Evolutionary conservation across 805 yeast genomes (phyloP).

Genomic region (Pichia heedii): DNA sequence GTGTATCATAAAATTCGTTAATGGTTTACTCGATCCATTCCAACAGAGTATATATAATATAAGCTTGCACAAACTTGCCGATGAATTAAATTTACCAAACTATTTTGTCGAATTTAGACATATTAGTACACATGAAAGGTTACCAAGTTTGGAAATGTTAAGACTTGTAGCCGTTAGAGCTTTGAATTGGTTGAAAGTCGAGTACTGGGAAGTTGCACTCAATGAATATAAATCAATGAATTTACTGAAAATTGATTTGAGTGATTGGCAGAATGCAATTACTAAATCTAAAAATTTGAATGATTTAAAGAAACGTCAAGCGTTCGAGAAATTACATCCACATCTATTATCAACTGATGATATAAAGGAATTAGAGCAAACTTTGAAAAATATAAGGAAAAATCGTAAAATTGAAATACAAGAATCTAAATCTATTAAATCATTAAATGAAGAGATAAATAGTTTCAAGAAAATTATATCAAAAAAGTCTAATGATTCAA

Average conservation of each 20-base stretch:
- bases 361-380: slow-evolving; percentile 19
- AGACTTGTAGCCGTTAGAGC: slow-evolving; percentile 53
- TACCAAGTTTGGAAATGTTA: slow-evolving; percentile 67
- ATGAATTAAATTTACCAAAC: slow-evolving; percentile 57
- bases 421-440: slow-evolving; percentile 36
- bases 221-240: slow-evolving; percentile 7
- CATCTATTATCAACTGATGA: not conserved
- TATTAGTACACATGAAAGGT: slow-evolving; percentile 78
- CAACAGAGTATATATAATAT: slow-evolving; percentile 75
- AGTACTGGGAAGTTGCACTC: slow-evolving; percentile 56
- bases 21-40: slow-evolving; percentile 79
- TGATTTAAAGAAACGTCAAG: not conserved
- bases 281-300: not conserved
- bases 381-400: slow-evolving; percentile 41
- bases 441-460: slow-evolving; percentile 17
- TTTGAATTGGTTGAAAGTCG: slow-evolving; percentile 60
- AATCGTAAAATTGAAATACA: slow-evolving; percentile 35
- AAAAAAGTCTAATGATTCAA: slow-evolving; percentile 5
- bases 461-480: not conserved
- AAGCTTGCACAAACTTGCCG: slow-evolving; percentile 71
- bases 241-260: not conserved
- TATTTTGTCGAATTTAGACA: slow-evolving; percentile 87
- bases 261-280: slow-evolving; percentile 1
- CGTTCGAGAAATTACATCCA: not conserved
- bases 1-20: slow-evolving; percentile 78